These are phyloP conservation scores for Solanum chilense DNA, from an alignment of 257 asterid genomes.

Conservation along the genomic window DNA sequence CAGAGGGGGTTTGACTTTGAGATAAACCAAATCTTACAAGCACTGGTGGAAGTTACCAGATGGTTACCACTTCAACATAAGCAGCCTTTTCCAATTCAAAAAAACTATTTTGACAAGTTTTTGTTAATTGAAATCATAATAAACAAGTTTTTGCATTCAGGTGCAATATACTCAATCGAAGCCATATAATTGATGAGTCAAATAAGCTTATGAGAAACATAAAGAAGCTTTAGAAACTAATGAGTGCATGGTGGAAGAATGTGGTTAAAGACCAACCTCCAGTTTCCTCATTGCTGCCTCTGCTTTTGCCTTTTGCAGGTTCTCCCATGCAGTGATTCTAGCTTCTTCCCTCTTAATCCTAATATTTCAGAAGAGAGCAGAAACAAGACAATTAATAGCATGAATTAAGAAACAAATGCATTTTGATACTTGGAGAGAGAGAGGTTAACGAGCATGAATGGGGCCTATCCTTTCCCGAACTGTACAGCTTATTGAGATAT, in stretches of 20 bases:
- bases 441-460: neutral
- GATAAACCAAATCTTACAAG: neutral
- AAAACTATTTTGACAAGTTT: neutral
- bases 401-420: neutral
- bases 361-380: conserved; percentile 6
- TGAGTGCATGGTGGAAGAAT: neutral
- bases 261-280: conserved; percentile 32
- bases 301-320: conserved; percentile 78
- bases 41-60: neutral
- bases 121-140: neutral
- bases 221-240: neutral
- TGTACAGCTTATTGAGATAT: neutral
- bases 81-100: neutral
- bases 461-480: neutral
- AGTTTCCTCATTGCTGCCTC: conserved; percentile 67
- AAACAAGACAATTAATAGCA: neutral
- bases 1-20: neutral
- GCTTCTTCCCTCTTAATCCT: conserved; percentile 65
- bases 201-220: neutral
- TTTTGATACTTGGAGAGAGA: neutral
- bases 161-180: neutral
- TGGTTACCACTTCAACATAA: neutral
- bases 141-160: neutral
- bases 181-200: neutral
- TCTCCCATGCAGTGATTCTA: conserved; percentile 71